These are phyloP conservation scores for Cladorrhinum samala DNA, from an alignment of 495 filamentous ascomycete genomes.

Conservation along the genomic window DNA sequence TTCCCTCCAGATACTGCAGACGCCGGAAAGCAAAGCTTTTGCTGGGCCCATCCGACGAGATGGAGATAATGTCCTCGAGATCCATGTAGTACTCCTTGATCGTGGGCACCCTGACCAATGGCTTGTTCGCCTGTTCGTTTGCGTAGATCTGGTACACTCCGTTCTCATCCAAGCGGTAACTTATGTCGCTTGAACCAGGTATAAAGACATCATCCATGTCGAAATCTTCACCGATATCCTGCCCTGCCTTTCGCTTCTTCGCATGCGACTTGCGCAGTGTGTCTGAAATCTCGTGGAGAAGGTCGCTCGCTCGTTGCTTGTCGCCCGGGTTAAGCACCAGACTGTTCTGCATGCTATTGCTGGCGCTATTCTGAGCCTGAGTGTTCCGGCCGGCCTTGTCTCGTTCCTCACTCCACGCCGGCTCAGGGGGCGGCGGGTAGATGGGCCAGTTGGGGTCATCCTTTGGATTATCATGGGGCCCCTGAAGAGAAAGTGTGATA, in stretches of 20 bases:
- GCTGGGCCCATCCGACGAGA: constrained; percentile 89
- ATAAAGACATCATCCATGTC: constrained; percentile 66
- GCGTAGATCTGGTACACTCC: constrained; percentile 92
- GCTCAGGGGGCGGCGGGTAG: constrained; percentile 85
- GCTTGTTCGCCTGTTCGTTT: constrained; percentile 55
- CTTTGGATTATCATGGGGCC: constrained; percentile 74
- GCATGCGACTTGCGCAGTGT: constrained; percentile 23
- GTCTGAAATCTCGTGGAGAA: constrained; percentile 12
- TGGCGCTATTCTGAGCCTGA: constrained; percentile 32
- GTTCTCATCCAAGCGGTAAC: constrained; percentile 69
- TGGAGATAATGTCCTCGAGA: constrained; percentile 73
- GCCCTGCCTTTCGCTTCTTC: constrained; percentile 74
- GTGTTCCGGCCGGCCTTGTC: constrained; percentile 36
- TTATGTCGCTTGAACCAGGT: constrained; percentile 61
- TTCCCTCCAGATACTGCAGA: constrained; percentile 90
- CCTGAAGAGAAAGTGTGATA: constrained; percentile 78
- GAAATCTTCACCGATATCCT: constrained; percentile 76
- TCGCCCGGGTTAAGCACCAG: constrained; percentile 36
- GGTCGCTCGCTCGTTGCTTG: constrained; percentile 17
- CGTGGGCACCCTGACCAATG: constrained; percentile 75
- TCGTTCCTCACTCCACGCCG: constrained; percentile 75
- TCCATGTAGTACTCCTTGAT: constrained; percentile 93
- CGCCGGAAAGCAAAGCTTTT: constrained; percentile 96
- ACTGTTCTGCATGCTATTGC: constrained; percentile 52
- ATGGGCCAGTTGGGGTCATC: constrained; percentile 79